Percentiles rank a stretch among this genome's conserved stretches.
Evolutionary conservation across 331 rosid species (phyloP).

Genomic region (Pyrus hybrid): DNA sequence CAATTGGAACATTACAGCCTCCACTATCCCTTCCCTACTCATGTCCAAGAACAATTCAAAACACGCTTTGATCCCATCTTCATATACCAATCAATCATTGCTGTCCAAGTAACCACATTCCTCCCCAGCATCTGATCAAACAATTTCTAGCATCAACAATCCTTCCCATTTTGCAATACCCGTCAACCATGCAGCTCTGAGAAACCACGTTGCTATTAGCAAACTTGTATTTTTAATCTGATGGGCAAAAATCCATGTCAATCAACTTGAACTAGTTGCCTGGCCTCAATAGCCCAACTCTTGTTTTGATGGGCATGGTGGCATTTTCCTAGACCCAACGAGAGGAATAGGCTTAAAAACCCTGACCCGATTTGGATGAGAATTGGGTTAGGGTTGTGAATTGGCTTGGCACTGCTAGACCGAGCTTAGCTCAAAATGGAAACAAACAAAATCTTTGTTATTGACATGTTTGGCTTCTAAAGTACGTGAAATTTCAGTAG

Average conservation of each 20-base stretch:
- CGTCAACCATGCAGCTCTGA: slow-evolving; percentile 72
- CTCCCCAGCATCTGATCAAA: slow-evolving; percentile 59
- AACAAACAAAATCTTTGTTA: too few species aligned
- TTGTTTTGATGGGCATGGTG: neutral
- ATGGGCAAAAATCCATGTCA: neutral
- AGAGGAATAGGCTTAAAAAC: neutral
- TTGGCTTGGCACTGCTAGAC: too few species aligned
- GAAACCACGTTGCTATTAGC: slow-evolving; percentile 67
- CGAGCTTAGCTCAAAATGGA: too few species aligned
- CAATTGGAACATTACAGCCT: slow-evolving; percentile 31
- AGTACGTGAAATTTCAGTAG: too few species aligned
- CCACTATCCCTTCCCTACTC: slow-evolving; percentile 56
- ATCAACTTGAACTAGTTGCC: neutral
- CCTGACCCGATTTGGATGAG: neutral
- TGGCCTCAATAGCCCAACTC: neutral
- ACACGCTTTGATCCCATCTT: slow-evolving; percentile 44
- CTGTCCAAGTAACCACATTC: slow-evolving; percentile 71
- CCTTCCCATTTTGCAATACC: slow-evolving; percentile 59
- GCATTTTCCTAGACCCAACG: neutral
- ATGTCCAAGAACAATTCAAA: slow-evolving; percentile 47
- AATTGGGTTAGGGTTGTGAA: neutral
- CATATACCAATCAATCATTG: slow-evolving; percentile 70
- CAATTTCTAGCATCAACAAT: slow-evolving; percentile 47
- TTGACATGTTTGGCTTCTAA: too few species aligned
- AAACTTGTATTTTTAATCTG: too few species aligned